Evolutionary conservation across 148 eudicot genomes (phyloP).

Genomic region (Pharnaceum exiguum): DNA sequence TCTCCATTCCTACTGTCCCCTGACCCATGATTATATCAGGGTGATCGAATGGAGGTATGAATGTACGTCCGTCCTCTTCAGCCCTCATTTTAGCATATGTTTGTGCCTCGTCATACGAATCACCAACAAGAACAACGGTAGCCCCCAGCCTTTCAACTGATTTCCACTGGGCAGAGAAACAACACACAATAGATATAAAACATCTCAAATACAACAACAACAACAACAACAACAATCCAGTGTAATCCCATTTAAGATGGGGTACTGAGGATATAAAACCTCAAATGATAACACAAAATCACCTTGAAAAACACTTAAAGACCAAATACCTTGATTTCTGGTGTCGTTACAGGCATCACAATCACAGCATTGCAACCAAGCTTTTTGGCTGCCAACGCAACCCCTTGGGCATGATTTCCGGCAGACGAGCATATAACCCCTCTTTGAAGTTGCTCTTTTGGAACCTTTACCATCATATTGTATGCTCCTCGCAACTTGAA

Average conservation of each 20-base stretch:
- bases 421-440: conserved; percentile 98
- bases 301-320: too few species aligned
- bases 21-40: conserved; percentile 90
- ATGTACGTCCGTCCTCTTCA: conserved; percentile 71
- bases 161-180: conserved; percentile 58
- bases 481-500: conserved; percentile 96
- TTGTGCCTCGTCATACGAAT: conserved; percentile 96
- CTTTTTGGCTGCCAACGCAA: conserved; percentile 77
- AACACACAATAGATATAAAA: not conserved
- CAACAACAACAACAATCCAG: too few species aligned
- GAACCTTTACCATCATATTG: conserved; percentile 93
- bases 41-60: conserved; percentile 95
- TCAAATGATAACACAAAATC: not conserved
- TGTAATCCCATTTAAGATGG: too few species aligned
- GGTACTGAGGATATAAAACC: too few species aligned
- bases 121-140: conserved; percentile 86
- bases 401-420: conserved; percentile 99
- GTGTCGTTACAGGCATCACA: conserved; percentile 98
- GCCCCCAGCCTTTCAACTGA: conserved; percentile 92
- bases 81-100: conserved; percentile 71
- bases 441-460: conserved; percentile 59
- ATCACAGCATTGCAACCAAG: conserved; percentile 85
- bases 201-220: too few species aligned
- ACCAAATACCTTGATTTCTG: conserved; percentile 87
- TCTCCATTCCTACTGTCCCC: conserved; percentile 97